Evolutionary conservation across 805 yeast genomes (phyloP), one percentile per base, ranked within the genome.

Genomic region (Naumovozyma castellii): DNA sequence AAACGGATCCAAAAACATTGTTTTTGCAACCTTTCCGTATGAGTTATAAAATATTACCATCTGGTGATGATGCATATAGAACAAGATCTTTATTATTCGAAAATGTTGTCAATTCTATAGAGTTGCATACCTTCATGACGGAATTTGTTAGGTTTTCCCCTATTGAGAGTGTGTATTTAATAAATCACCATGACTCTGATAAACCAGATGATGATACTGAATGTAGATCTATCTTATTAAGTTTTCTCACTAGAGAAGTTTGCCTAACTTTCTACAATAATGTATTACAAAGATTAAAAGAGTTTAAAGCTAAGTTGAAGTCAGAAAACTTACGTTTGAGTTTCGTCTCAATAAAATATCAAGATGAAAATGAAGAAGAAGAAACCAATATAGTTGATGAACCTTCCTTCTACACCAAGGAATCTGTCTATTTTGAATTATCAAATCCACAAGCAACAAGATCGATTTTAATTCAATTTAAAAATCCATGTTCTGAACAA

Each of bases 71-170:
- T 42, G 55, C 46, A n/a, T 57, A 42, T 34, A 48, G 59, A 35
- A 59, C 62, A 17, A 48, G 62, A 27, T 59, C 64, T 6, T 32
- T 59, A 32, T 45, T 57, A 14, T 50, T 59, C 28, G 52, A 53
- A 34, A 56, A 59, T 32, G 45, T 59, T 14, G 46, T 47, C 39
- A 38, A 43, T 18, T 43, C 52, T 4, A 43, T 54, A 5, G 43
- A 43, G 27, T 25, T 57, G 4, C 52, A 53, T 33, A 40, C 45
- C 13, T 56, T 59, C 40, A 45, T 52, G 13, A 38, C 76, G 33
- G 68, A 73, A 35, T 57, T 62, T 25, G 65, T 79, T 8, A 73
- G 72, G 33, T 67, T 55, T 52, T 84, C 83, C 3, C 82, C 84
- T 1, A 67, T 80, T 28, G 87, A 80, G 54, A 73, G 73, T 48